phyloP scores from a whole-genome alignment of 495 filamentous ascomycete genomes.

The Penicillium lagena region DNA sequence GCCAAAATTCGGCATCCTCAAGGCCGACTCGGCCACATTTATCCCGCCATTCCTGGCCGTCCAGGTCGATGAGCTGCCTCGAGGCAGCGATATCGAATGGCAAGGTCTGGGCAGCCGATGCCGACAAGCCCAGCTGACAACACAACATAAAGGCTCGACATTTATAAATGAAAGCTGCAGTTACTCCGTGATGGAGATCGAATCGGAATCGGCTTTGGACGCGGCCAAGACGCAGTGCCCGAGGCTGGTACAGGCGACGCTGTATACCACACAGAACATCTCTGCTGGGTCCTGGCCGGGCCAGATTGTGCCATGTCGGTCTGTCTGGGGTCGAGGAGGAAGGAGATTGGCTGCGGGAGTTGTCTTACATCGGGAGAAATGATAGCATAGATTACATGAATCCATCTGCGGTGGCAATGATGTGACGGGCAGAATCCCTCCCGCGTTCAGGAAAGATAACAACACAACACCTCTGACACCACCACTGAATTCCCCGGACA shows the following conservation, averaged over 20 bases:
- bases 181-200: slow-evolving; percentile 30
- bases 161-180: slow-evolving; percentile 10
- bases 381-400: too few relatives aligned
- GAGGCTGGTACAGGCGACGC: slow-evolving; percentile 19
- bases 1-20: slow-evolving; percentile 24
- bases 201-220: slow-evolving; percentile 1
- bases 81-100: slow-evolving; percentile 69
- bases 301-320: slow-evolving; percentile 41
- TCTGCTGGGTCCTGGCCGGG: slow-evolving; percentile 18
- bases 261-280: slow-evolving; percentile 29
- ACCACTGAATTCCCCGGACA: too few relatives aligned
- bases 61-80: slow-evolving; percentile 65
- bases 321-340: slow-evolving; percentile 38
- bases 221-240: background rate
- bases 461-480: slow-evolving; percentile 2
- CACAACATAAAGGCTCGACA: slow-evolving; percentile 12
- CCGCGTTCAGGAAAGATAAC: slow-evolving; percentile 24
- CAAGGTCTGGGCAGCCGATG: slow-evolving; percentile 43
- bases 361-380: slow-evolving; percentile 18
- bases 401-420: background rate
- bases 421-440: slow-evolving; percentile 26
- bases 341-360: slow-evolving; percentile 30
- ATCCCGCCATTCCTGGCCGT: slow-evolving; percentile 64
- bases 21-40: slow-evolving; percentile 8
- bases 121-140: slow-evolving; percentile 7